These are phyloP conservation scores for Cytospora leucostoma DNA, from an alignment of 2,329 filamentous ascomycete species.

Conservation along the genomic window DNA sequence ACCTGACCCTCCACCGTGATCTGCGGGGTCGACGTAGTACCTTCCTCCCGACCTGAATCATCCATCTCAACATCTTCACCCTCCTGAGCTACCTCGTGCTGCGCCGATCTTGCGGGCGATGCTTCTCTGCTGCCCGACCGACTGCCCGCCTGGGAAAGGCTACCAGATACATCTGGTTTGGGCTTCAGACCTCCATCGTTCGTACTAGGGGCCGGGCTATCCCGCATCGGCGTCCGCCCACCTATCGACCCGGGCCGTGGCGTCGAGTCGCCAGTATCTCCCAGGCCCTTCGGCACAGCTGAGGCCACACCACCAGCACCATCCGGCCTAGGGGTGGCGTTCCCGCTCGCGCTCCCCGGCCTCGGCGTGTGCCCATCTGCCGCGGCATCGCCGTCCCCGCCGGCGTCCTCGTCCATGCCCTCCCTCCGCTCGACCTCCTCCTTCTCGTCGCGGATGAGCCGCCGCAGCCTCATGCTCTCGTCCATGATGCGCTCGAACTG, in stretches of 20 bases:
- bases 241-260: constrained; percentile 34
- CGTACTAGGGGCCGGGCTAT: constrained; percentile 36
- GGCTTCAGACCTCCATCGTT: constrained; percentile 39
- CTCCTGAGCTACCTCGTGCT: constrained; percentile 35
- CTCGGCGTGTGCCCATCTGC: constrained; percentile 52
- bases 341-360: constrained; percentile 51
- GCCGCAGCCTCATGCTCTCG: constrained; percentile 82
- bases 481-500: constrained; percentile 89
- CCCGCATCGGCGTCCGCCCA: constrained; percentile 35
- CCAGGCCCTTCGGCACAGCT: constrained; percentile 28
- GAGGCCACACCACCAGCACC: constrained; percentile 41
- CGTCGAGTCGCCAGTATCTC: constrained; percentile 32
- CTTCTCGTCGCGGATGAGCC: constrained; percentile 91
- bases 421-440: constrained; percentile 88
- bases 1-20: constrained; percentile 54
- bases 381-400: constrained; percentile 45
- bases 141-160: constrained; percentile 43
- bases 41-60: constrained; percentile 56
- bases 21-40: constrained; percentile 50
- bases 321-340: constrained; percentile 53
- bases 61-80: constrained; percentile 63
- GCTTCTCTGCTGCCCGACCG: constrained; percentile 42
- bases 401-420: constrained; percentile 70
- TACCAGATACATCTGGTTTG: constrained; percentile 34
- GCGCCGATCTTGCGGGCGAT: constrained; percentile 37